phyloP scores from a whole-genome alignment of 2,329 filamentous ascomycete species.

The Sarocladium brachiariae region DNA sequence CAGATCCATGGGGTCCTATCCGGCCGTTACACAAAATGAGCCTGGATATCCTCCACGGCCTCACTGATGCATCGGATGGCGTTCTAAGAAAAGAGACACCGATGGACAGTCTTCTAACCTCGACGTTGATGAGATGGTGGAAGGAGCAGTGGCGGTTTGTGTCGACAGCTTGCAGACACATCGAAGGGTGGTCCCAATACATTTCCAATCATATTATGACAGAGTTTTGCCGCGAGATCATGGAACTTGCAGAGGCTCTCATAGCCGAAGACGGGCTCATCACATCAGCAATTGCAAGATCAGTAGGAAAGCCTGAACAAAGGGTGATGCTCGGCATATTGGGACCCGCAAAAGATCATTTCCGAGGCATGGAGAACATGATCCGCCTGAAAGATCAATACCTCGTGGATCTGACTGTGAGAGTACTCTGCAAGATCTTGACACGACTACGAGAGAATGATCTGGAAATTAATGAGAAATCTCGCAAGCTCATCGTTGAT shows the following conservation, averaged over 20 bases:
- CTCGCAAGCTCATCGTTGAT: conserved; percentile 56
- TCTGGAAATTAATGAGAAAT: conserved; percentile 59
- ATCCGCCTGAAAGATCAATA: conserved; percentile 83
- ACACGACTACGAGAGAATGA: conserved; percentile 70
- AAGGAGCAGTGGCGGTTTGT: conserved; percentile 74
- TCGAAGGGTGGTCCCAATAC: conserved; percentile 73
- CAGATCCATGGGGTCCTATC: conserved; percentile 45
- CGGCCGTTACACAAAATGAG: conserved; percentile 50
- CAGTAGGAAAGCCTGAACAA: conserved; percentile 26
- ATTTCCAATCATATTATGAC: conserved; percentile 76
- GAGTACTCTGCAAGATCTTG: conserved; percentile 77
- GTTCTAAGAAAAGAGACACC: conserved; percentile 55
- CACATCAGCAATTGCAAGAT: conserved; percentile 49
- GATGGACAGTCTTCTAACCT: conserved; percentile 24
- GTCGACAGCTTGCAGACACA: conserved; percentile 72
- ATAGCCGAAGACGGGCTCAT: conserved; percentile 83
- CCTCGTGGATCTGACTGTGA: conserved; percentile 74
- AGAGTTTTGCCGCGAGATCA: conserved; percentile 88
- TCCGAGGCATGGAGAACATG: conserved; percentile 77
- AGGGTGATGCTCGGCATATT: conserved; percentile 35
- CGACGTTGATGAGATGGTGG: conserved; percentile 68
- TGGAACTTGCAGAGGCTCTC: conserved; percentile 83
- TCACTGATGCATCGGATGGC: conserved; percentile 50
- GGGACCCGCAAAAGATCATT: conserved; percentile 32
- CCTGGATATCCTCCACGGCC: conserved; percentile 47